Percentiles rank a stretch among this genome's conserved stretches.
phyloP scores from a whole-genome alignment of 2,329 filamentous ascomycete species.

The Xylaria digitata region DNA sequence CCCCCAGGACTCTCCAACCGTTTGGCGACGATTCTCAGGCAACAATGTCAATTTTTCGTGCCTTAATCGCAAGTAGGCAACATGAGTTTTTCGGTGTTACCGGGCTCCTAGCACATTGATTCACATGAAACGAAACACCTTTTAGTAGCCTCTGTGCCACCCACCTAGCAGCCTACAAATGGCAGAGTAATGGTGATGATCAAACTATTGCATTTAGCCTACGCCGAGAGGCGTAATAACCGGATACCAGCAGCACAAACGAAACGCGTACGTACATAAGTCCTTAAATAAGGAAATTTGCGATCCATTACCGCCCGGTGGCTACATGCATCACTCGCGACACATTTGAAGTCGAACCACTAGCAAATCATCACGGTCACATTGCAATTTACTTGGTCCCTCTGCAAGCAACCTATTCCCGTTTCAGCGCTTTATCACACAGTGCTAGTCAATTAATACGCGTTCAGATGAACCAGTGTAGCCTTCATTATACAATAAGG shows the following conservation, averaged over 20 bases:
- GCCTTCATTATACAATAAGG: too few species aligned
- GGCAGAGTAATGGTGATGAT: not conserved
- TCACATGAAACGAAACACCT: too few species aligned
- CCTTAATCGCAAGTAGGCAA: not conserved
- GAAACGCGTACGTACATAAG: not conserved
- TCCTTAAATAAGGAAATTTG: not conserved
- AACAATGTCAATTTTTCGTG: not conserved
- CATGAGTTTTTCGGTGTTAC: not conserved
- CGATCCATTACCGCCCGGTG: not conserved
- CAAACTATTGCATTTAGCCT: not conserved
- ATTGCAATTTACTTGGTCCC: not conserved
- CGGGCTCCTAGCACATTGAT: too few species aligned
- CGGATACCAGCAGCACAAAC: slow-evolving; percentile 2
- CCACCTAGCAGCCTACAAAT: not conserved
- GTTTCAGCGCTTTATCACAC: not conserved
- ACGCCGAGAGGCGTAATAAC: not conserved
- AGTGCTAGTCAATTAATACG: not conserved
- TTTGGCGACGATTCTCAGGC: too few species aligned
- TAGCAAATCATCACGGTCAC: not conserved
- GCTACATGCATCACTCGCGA: not conserved
- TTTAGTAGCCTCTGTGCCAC: too few species aligned
- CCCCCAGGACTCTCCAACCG: too few species aligned
- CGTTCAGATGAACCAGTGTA: too few species aligned
- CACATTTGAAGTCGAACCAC: too few species aligned
- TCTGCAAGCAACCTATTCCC: too few species aligned